These are phyloP conservation scores for Climacium dendroides DNA, from an alignment of 225 moss, liverwort and hornwort species.

Conservation along the genomic window DNA sequence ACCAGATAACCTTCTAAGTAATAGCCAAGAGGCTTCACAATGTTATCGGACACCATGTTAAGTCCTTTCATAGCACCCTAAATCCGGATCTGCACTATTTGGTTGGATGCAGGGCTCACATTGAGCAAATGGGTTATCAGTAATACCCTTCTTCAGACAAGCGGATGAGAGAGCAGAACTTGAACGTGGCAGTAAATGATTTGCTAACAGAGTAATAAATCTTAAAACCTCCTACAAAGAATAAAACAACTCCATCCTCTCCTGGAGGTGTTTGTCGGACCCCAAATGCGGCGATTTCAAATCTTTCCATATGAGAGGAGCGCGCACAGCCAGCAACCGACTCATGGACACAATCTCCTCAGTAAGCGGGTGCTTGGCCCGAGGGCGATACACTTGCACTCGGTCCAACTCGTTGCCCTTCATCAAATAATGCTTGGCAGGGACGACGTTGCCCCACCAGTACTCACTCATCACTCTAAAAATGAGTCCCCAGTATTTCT, in stretches of 20 bases:
- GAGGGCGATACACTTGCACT: constrained; percentile 24
- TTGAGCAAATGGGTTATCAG: neutral
- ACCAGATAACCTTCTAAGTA: neutral
- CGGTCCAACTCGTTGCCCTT: constrained; percentile 33
- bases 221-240: constrained; percentile 8
- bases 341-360: constrained; percentile 40
- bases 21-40: neutral
- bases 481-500: constrained; percentile 72
- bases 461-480: constrained; percentile 84
- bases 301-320: constrained; percentile 49
- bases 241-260: constrained; percentile 33
- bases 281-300: neutral
- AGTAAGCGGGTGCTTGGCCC: constrained; percentile 35
- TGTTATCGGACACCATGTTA: neutral
- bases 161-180: neutral
- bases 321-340: constrained; percentile 35
- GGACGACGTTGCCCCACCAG: constrained; percentile 90
- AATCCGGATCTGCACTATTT: neutral
- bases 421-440: constrained; percentile 44
- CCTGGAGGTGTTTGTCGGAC: constrained; percentile 1
- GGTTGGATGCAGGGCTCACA: neutral
- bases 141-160: neutral
- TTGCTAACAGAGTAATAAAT: neutral
- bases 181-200: neutral
- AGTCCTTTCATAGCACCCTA: neutral